Conservation (phyloP, 2,329 filamentous ascomycete species). For the Chaetomiaceae sp. region DNA sequence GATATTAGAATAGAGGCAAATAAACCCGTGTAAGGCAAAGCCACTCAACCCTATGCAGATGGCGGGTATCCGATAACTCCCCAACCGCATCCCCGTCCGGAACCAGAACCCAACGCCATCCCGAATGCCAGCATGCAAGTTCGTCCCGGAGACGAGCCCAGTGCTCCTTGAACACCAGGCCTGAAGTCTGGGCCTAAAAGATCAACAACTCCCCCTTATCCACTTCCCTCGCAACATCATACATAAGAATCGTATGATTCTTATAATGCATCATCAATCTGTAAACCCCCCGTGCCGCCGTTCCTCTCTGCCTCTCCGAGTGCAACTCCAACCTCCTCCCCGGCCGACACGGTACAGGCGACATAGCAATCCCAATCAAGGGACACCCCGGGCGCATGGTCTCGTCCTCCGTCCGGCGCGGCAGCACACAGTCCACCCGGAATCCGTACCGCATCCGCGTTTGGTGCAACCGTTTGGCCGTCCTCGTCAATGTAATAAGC, state of each 20-base stretch:
- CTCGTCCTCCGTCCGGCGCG: slow-evolving; percentile 44
- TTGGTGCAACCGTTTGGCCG: slow-evolving; percentile 28
- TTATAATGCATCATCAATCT: slow-evolving; percentile 67
- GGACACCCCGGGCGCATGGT: slow-evolving; percentile 43
- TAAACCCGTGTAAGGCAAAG: background rate
- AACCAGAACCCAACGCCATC: background rate
- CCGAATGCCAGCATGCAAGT: background rate
- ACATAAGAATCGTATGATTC: slow-evolving; percentile 65
- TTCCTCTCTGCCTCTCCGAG: slow-evolving; percentile 11
- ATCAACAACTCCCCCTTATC: slow-evolving; percentile 24
- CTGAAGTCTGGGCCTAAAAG: too few relatives aligned
- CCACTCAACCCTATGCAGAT: background rate
- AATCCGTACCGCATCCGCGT: slow-evolving; percentile 39
- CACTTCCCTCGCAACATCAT: slow-evolving; percentile 48
- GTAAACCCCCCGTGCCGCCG: slow-evolving; percentile 43
- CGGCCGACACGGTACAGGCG: slow-evolving; percentile 52
- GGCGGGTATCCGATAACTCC: background rate
- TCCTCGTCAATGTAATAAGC: slow-evolving; percentile 55
- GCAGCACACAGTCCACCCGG: slow-evolving; percentile 51
- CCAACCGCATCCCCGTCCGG: background rate
- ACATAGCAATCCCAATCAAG: slow-evolving; percentile 64
- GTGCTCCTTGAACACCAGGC: too few relatives aligned
- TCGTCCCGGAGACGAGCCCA: too few relatives aligned
- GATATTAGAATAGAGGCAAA: background rate
- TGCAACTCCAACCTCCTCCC: slow-evolving; percentile 27